Percentiles rank a stretch among this genome's conserved stretches.
These are phyloP conservation scores for Heliocybe sulcata DNA, from an alignment of 1,284 basidiomycete species.

Conservation along the genomic window DNA sequence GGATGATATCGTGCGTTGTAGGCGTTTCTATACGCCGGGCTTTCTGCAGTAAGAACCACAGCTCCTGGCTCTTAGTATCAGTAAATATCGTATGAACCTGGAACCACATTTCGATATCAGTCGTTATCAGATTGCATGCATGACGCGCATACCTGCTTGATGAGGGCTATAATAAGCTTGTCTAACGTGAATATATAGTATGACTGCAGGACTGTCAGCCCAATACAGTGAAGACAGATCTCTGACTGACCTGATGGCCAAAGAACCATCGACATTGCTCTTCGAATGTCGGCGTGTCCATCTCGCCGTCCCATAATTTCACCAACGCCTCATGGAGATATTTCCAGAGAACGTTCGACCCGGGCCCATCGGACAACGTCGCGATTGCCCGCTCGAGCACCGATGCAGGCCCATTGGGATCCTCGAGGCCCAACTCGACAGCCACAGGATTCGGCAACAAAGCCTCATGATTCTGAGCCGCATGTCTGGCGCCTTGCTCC, in stretches of 20 bases:
- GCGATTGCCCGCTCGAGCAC: conserved; percentile 60
- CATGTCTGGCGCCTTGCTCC: conserved; percentile 61
- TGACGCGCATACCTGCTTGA: conserved; percentile 71
- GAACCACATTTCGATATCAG: not conserved
- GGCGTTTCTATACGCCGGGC: conserved; percentile 41
- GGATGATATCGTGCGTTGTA: conserved; percentile 77
- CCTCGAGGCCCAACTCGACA: conserved; percentile 65
- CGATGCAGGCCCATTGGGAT: conserved; percentile 65
- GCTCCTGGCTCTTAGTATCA: conserved; percentile 68
- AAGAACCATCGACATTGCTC: conserved; percentile 97
- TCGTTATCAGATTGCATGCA: not conserved
- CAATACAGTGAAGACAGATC: not conserved
- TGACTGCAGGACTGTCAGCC: conserved; percentile 35
- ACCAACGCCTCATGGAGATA: conserved; percentile 91
- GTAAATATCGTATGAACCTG: conserved; percentile 81
- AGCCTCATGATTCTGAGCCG: conserved; percentile 50
- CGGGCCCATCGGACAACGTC: conserved; percentile 29
- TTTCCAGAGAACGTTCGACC: conserved; percentile 69
- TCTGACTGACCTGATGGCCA: conserved; percentile 72
- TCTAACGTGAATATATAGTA: conserved; percentile 91
- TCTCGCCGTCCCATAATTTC: conserved; percentile 88
- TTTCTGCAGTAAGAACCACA: conserved; percentile 57
- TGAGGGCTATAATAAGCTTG: conserved; percentile 80
- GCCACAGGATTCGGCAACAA: conserved; percentile 67
- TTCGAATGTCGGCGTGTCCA: conserved; percentile 88